Evolutionary conservation across 305 asterid species (phyloP), one percentile per base, ranked within the genome.

Genomic region (Nicotiana rustica): DNA sequence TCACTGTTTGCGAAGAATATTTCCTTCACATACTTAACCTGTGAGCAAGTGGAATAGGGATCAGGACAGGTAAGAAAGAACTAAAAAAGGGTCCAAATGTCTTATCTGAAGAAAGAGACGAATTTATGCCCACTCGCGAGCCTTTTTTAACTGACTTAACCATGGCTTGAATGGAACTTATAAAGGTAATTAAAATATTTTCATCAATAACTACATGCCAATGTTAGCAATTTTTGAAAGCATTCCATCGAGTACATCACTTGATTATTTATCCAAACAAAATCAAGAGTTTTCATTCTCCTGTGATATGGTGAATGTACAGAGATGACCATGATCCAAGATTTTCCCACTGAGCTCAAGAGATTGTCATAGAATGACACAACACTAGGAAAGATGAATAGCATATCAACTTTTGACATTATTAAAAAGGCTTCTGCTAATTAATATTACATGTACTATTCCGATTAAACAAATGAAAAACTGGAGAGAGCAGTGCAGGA

Each of bases 11-110:
- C 87, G 91, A 93, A 93, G 79, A 95, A 92, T 82, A 92, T 84
- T 86, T 92, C 92, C 94, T 92, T 92, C 92, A 95, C 83, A 90
- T 89, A 91, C 89, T 90, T 90, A 83, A 93, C 99, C 98, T 94
- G 92, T 86, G 80, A 78, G 69, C 76, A 83, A 82, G 78, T 29
- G 77, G 18, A 83, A 55, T 78, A 75, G 47, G 47, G 35, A 75
- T 65, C 67, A 71, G 60, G 25, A 79, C 77, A 76, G 62, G 62
- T 75, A 80, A 84, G 65, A 86, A 21, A 81, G 19, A 59, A 49
- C 65, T 25, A 25, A 70, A 10, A 70, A 13, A 41, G 29, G 83
- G 49, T 41, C 18, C 41, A 65, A 41, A 14, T 61, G 7, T 73
- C 62, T 73, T 47, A 21, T 49, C 79, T 73, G 62, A 47, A 73